Base-by-base conservation (phyloP, 2,329 filamentous ascomycete species). In the Aspergillus texensis region DNA sequence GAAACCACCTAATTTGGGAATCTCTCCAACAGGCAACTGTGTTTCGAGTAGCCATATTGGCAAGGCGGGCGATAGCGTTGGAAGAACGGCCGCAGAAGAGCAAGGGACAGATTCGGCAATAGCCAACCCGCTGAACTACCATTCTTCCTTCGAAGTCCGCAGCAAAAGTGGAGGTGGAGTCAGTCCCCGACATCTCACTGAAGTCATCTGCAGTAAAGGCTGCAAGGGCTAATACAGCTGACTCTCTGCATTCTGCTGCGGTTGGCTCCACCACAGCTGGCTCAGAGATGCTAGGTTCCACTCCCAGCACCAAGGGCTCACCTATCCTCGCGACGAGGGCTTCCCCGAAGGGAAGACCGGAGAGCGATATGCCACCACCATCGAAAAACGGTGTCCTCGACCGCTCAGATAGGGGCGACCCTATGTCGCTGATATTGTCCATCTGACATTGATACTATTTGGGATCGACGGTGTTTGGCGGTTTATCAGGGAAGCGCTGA, bases 351-450 rank as follows among this genome's bases (percentile, higher is more conserved):
- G 60, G 24, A n/a, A 41, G 57, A 36, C 26, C 9, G 21, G 39
- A 54, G 34, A 36, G 19, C 41, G 43, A 32, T n/a, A 12, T 52
- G 30, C 19, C 19, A 32, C 24, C 52, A 39, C 45, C 50, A 21
- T 65, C 61, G 26, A 28, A 28, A 24, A 46, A 62, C 28, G 64
- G 58, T 19, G 62, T 62, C 43, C 48, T 54, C 46, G 62, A 62
- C 58, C 60, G 46, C 52, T 62, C 57, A 14, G 61, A 66, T 24
- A 67, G 32, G 41, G 64, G 60, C 48, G 61, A 66, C 24, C 64
- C 62, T 34, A 66, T 39, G 39, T 63, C 50, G 36, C 62, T 64
- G 14, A 63, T 61, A 19, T 62, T 55, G 32, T 63, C 61, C 34
- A 62, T 30, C 21, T 39, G 6, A 39, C 4, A 24, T 26, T 60